A percentile compares a stretch with the other conserved stretches of the same genome.
These are phyloP conservation scores for Strigomonas oncopelti DNA, from an alignment of 208 protist genomes.

Conservation along the genomic window DNA sequence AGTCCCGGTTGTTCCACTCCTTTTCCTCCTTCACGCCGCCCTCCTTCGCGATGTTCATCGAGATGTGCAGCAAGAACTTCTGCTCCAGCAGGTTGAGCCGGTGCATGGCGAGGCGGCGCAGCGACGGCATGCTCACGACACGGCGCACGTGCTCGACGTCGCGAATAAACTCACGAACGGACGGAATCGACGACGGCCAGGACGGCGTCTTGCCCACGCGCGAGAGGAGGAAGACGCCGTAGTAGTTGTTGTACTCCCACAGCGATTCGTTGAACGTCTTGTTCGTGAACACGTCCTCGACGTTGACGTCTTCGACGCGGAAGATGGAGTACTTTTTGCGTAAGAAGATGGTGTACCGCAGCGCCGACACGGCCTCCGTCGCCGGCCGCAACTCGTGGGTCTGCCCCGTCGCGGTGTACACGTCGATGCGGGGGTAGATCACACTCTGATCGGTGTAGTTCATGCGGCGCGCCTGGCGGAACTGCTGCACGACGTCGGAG, in stretches of 20 bases:
- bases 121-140: slow-evolving; percentile 41
- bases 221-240: slow-evolving; percentile 82
- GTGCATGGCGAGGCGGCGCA: slow-evolving; percentile 83
- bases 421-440: slow-evolving; percentile 77
- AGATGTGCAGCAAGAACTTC: slow-evolving; percentile 91
- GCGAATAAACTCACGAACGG: slow-evolving; percentile 79
- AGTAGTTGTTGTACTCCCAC: slow-evolving; percentile 89
- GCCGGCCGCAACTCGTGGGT: slow-evolving; percentile 8
- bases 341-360: slow-evolving; percentile 64
- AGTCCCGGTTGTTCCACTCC: slow-evolving; percentile 89
- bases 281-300: slow-evolving; percentile 85
- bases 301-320: slow-evolving; percentile 41
- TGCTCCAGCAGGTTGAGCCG: slow-evolving; percentile 87
- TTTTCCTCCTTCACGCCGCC: slow-evolving; percentile 72
- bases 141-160: slow-evolving; percentile 69
- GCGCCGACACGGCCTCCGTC: slow-evolving; percentile 50
- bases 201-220: slow-evolving; percentile 55
- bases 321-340: slow-evolving; percentile 76
- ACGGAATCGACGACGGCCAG: slow-evolving; percentile 76
- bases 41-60: slow-evolving; percentile 89
- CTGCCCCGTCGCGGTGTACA: slow-evolving; percentile 35
- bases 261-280: slow-evolving; percentile 77
- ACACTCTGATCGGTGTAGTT: slow-evolving; percentile 80
- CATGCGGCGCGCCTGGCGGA: slow-evolving; percentile 31
- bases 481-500: slow-evolving; percentile 47